Evolutionary conservation across 345 rosid species (phyloP), one percentile per base, ranked within the genome.

Genomic region (Isatis tinctoria): DNA sequence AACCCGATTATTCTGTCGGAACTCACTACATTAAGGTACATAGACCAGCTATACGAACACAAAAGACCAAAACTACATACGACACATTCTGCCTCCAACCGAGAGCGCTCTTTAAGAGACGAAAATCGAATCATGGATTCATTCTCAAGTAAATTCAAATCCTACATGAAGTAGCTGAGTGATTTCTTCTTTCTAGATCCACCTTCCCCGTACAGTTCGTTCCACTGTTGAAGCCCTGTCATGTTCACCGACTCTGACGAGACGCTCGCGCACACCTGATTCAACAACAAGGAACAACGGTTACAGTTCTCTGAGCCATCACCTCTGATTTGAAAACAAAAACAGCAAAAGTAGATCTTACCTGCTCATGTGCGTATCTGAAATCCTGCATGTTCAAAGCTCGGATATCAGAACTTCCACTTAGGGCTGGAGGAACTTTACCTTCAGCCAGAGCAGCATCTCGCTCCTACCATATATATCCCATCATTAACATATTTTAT

Each of bases 251-350:
- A 91, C 76, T 91, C 97, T 0, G 92, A 87, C 17, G 96, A 89
- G n/a, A 93, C 94, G 47, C 94, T 93, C 0, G 98, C 90, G 26
- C 91, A 85, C 37, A 93, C 92, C 98, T 93, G 65, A 73, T 78
- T 66, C 33, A 22, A 48, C 33, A 51, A 44, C 40, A 44, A 35
- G 7, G 56, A 64, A 64, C 45, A 45, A 41, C 17, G 20, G 8
- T 51, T 62, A 24, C 27, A 44, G 1, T 32, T 32, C 35, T 32
- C 6, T 41, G 6, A 39, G 17, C 56, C 44, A 3, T 57, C 1
- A 6, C 35, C 35, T 32, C 35, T 32, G n/a, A 63, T 10, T 36
- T 30, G 56, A 58, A 32, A 16, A 24, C 3, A 22, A 5, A 32
- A 58, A 16, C 57, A 43, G 26, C 33, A 59, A 16, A 48, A 17